Conservation (phyloP, 129 eudicot genomes). For the Gnaphalium uliginosum region DNA sequence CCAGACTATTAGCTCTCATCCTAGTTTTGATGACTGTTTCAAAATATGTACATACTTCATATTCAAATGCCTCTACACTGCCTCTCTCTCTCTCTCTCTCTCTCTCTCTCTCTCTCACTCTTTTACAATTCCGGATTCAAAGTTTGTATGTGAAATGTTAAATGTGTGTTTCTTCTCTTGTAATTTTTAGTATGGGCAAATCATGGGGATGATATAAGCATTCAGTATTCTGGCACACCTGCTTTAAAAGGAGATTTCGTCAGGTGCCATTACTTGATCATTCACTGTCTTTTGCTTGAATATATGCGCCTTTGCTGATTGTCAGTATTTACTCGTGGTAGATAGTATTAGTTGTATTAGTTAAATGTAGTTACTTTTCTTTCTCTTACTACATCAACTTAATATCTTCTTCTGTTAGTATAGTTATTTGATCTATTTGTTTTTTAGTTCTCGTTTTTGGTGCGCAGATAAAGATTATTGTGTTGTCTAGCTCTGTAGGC, state of each 20-base stretch:
- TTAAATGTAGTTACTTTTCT: not conserved
- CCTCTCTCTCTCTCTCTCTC: no score
- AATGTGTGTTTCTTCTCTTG: not conserved
- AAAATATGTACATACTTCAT: constrained; percentile 46
- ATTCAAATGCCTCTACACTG: not conserved
- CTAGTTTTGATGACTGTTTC: constrained; percentile 67
- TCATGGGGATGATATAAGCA: constrained; percentile 97
- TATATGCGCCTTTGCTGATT: constrained; percentile 18
- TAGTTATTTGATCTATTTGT: not conserved
- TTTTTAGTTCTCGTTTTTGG: not conserved
- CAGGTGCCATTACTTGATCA: constrained; percentile 51
- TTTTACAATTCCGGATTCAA: constrained; percentile 1
- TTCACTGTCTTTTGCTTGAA: constrained; percentile 7
- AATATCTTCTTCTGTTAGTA: not conserved
- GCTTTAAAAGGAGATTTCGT: constrained; percentile 98
- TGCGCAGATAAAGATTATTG: not conserved
- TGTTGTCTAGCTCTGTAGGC: constrained; percentile 21
- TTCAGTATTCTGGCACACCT: constrained; percentile 97
- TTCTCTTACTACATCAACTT: not conserved
- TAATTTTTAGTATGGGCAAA: constrained; percentile 82
- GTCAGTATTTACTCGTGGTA: not conserved
- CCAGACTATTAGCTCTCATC: constrained; percentile 67
- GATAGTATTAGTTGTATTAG: constrained; percentile 9
- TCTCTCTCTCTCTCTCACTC: no score
- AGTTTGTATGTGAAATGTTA: constrained; percentile 14